Conservation (phyloP, 768 basidiomycete genomes). For the Sutorius australiensis region DNA sequence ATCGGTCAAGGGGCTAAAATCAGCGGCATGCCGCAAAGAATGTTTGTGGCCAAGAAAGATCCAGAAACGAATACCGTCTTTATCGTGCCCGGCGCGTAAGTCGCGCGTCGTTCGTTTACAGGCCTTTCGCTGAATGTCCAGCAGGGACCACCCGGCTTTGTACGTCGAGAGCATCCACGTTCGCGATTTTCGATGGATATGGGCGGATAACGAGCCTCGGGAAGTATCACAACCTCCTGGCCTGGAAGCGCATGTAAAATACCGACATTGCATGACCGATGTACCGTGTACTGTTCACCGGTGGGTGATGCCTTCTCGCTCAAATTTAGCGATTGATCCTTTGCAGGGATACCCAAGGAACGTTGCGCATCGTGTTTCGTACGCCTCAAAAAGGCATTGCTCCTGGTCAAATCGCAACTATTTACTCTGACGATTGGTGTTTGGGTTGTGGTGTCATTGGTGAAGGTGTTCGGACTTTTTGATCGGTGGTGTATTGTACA, state of each 20-base stretch:
- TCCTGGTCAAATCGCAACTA: conserved; percentile 73
- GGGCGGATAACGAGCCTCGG: conserved; percentile 53
- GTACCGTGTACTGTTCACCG: conserved; percentile 50
- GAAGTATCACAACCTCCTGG: conserved; percentile 42
- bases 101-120: background rate
- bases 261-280: conserved; percentile 65
- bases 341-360: conserved; percentile 23
- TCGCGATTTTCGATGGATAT: conserved; percentile 72
- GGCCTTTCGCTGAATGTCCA: background rate
- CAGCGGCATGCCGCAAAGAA: conserved; percentile 52
- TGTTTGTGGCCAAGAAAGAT: conserved; percentile 78
- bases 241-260: conserved; percentile 49
- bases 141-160: conserved; percentile 60
- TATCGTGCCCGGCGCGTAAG: conserved; percentile 71
- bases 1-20: conserved; percentile 78
- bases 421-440: conserved; percentile 77
- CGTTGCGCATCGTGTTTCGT: conserved; percentile 46
- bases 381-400: conserved; percentile 65
- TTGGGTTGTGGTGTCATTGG: conserved; percentile 77
- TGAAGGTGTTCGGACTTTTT: conserved; percentile 15
- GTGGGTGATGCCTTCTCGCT: conserved; percentile 32
- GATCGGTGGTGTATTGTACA: background rate
- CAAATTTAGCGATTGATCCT: conserved; percentile 2
- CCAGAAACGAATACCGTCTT: conserved; percentile 58
- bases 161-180: conserved; percentile 39